Percentiles rank a stretch among this genome's conserved stretches.
phyloP scores from a whole-genome alignment of 31 red algal species.

The Pterothamnion heteromorphum region DNA sequence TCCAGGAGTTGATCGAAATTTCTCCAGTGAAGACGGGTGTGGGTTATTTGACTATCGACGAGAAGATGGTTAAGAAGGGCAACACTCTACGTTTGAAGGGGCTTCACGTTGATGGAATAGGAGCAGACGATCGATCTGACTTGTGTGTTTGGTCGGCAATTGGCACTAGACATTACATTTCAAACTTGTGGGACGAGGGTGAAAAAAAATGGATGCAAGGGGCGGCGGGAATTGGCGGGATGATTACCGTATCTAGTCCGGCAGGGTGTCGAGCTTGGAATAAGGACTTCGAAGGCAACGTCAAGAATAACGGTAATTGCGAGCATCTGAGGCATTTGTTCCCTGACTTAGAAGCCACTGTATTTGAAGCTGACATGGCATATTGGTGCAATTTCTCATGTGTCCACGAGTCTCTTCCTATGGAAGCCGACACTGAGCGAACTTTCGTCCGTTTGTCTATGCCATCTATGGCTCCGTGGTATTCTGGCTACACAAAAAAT shows the following conservation, averaged over 20 bases:
- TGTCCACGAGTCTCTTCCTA: neutral
- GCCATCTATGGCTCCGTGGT: neutral
- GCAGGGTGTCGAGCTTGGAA: neutral
- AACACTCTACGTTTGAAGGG: neutral
- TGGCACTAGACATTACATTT: too few relatives aligned
- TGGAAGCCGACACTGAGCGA: neutral
- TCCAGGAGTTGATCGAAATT: too few relatives aligned
- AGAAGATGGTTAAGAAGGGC: neutral
- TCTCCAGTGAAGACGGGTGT: too few relatives aligned
- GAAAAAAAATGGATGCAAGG: neutral
- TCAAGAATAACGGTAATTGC: neutral
- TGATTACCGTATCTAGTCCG: neutral
- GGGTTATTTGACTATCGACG: neutral
- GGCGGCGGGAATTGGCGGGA: neutral
- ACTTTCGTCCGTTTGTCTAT: neutral
- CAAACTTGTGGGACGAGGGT: too few relatives aligned
- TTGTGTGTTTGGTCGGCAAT: too few relatives aligned
- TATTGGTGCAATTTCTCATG: neutral
- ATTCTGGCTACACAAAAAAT: neutral
- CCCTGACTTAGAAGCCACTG: neutral
- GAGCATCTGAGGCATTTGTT: neutral
- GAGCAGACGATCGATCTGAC: too few relatives aligned
- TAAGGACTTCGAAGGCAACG: neutral
- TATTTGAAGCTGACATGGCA: neutral
- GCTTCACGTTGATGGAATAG: neutral